A percentile compares a stretch with the other conserved stretches of the same genome.
These are phyloP conservation scores for Basipetospora chlamydospora DNA, from an alignment of 2,329 filamentous ascomycete genomes.

Conservation along the genomic window DNA sequence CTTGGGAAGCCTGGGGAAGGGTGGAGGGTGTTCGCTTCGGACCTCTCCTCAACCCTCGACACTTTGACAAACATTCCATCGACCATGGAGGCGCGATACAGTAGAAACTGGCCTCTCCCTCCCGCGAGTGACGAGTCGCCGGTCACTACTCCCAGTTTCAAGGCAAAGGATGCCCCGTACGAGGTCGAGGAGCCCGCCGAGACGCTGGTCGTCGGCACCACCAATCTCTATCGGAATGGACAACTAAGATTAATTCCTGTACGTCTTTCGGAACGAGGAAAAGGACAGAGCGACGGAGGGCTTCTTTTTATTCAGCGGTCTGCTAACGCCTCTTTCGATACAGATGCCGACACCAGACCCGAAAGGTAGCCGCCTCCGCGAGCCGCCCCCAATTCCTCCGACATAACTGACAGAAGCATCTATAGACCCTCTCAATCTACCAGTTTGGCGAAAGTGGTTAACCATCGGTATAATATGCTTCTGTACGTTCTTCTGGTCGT, in stretches of 20 bases:
- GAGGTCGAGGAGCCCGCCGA: slow-evolving; percentile 6
- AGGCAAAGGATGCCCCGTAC: too few species aligned
- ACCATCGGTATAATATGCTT: slow-evolving; percentile 15
- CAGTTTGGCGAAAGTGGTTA: slow-evolving; percentile 17
- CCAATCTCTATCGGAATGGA: slow-evolving; percentile 10
- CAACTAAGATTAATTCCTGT: slow-evolving; percentile 11
- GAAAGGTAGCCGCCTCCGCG: slow-evolving; percentile 11
- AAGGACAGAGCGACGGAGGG: not conserved
- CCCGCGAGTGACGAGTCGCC: too few species aligned
- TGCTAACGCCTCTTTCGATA: too few species aligned
- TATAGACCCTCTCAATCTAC: slow-evolving; percentile 17
- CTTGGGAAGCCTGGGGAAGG: too few species aligned
- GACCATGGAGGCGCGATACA: not conserved
- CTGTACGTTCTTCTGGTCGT: too few species aligned
- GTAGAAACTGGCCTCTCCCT: not conserved
- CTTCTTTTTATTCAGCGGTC: too few species aligned
- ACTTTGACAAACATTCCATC: too few species aligned
- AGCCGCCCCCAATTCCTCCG: not conserved
- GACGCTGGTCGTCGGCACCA: slow-evolving; percentile 11
- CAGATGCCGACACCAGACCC: slow-evolving; percentile 17
- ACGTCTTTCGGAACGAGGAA: not conserved
- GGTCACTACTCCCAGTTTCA: too few species aligned
- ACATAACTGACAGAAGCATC: not conserved
- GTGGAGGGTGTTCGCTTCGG: too few species aligned
- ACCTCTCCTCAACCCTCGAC: too few species aligned